Conservation (phyloP, 345 rosid genomes). For the Pseudoturritis turrita region DNA sequence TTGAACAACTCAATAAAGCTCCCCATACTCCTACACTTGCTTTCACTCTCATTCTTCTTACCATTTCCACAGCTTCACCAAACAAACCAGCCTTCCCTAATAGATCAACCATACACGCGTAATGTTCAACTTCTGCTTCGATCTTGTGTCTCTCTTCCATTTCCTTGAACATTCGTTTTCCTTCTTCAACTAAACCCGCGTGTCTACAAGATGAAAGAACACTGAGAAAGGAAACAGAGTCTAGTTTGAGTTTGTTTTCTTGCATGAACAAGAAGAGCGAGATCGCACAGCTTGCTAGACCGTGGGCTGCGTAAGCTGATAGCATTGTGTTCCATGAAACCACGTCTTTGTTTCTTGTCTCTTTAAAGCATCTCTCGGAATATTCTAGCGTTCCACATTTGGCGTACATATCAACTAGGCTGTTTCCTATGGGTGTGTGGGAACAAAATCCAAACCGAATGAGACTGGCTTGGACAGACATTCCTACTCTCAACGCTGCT, state of each 20-base stretch:
- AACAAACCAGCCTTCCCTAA: slow-evolving; percentile 60
- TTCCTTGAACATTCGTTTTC: slow-evolving; percentile 39
- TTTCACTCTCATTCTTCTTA: slow-evolving; percentile 46
- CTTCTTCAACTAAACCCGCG: slow-evolving; percentile 52
- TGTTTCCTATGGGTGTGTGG: slow-evolving; percentile 37
- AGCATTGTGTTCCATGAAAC: slow-evolving; percentile 63
- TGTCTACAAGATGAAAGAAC: slow-evolving; percentile 69
- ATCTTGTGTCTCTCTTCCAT: slow-evolving; percentile 40
- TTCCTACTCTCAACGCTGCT: slow-evolving; percentile 45
- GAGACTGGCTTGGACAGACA: slow-evolving; percentile 43
- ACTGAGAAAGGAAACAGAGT: slow-evolving; percentile 43
- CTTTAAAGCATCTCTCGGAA: slow-evolving; percentile 39
- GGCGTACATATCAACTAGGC: slow-evolving; percentile 62
- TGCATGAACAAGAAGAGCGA: slow-evolving; percentile 51
- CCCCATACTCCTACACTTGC: slow-evolving; percentile 67
- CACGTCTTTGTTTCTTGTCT: slow-evolving; percentile 41
- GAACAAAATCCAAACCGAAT: slow-evolving; percentile 41
- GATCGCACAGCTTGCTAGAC: slow-evolving; percentile 46
- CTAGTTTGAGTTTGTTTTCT: slow-evolving; percentile 30
- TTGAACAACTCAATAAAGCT: slow-evolving; percentile 49
- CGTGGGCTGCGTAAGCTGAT: slow-evolving; percentile 50
- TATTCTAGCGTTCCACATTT: slow-evolving; percentile 51
- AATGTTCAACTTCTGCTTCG: slow-evolving; percentile 41
- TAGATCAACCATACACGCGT: slow-evolving; percentile 62
- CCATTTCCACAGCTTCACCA: slow-evolving; percentile 38